Conservation (phyloP, 768 basidiomycete species). For the Termitomyces sp. region DNA sequence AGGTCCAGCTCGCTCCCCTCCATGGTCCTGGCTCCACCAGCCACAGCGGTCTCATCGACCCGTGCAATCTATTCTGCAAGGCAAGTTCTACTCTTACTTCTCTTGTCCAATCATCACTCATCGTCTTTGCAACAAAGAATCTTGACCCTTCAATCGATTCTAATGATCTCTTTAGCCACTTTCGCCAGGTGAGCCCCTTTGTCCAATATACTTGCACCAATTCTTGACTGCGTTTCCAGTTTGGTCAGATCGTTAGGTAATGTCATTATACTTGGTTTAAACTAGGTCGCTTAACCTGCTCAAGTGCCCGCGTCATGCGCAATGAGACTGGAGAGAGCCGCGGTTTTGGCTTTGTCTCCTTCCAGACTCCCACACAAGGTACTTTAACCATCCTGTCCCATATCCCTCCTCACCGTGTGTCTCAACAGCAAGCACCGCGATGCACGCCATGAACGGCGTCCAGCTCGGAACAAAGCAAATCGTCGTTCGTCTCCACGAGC, state of each 20-base stretch:
- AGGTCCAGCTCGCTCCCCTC: conserved; percentile 77
- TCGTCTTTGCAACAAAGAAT: conserved; percentile 49
- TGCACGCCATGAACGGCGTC: conserved; percentile 78
- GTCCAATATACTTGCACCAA: background rate
- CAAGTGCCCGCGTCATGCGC: conserved; percentile 89
- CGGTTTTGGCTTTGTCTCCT: conserved; percentile 91
- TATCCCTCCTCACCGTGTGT: background rate
- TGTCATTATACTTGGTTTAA: background rate
- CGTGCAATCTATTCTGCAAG: conserved; percentile 89
- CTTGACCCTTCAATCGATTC: conserved; percentile 83
- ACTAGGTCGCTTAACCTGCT: background rate
- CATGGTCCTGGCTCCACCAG: conserved; percentile 73
- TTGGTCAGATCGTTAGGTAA: conserved; percentile 88
- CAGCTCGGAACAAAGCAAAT: conserved; percentile 70
- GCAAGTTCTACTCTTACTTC: conserved; percentile 26
- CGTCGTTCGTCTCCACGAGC: conserved; percentile 85
- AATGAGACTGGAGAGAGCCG: conserved; percentile 77
- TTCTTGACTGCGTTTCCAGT: conserved; percentile 36
- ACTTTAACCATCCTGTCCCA: background rate
- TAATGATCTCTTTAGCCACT: conserved; percentile 76
- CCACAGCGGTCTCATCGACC: conserved; percentile 85
- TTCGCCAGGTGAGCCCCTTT: conserved; percentile 55
- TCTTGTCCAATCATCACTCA: background rate
- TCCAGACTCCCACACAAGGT: conserved; percentile 81
- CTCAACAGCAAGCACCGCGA: conserved; percentile 58